Conservation (phyloP, 371 early-diverging fungal species). For the Hamiltosporidium tvaerminnensis region DNA sequence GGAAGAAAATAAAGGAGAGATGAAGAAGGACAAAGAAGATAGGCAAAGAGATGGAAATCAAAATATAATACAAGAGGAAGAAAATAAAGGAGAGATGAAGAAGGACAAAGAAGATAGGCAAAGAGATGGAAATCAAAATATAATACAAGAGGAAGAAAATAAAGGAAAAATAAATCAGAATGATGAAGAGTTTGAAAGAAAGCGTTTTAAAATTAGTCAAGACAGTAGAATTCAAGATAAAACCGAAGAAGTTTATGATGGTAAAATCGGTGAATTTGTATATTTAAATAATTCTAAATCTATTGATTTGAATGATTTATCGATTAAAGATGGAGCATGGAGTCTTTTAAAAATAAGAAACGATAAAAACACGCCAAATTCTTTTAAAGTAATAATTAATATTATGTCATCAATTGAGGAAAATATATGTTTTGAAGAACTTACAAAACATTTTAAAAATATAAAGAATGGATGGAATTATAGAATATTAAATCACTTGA, state of each 20-base stretch:
- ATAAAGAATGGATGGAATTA: no score
- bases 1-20: background rate
- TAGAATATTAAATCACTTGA: no score
- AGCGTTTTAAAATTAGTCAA: no score
- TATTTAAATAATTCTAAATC: conserved; percentile 34
- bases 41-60: background rate
- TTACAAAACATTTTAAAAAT: no score
- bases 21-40: background rate
- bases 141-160: background rate
- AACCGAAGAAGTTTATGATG: conserved; percentile 8
- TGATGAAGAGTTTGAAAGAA: no score
- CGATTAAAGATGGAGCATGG: conserved; percentile 45
- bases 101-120: background rate
- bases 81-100: background rate
- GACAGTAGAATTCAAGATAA: background rate
- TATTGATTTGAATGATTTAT: conserved; percentile 22
- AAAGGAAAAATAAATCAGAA: background rate
- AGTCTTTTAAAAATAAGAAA: conserved; percentile 38
- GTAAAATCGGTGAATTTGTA: conserved; percentile 48
- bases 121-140: background rate
- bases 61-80: background rate
- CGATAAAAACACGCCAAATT: conserved; percentile 51
- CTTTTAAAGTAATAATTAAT: conserved; percentile 38
- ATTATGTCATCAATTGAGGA: conserved; percentile 36
- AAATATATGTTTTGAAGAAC: conserved; percentile 6